These are phyloP conservation scores for Heracleum sosnowskyi DNA, from an alignment of 129 eudicot species.

Conservation along the genomic window DNA sequence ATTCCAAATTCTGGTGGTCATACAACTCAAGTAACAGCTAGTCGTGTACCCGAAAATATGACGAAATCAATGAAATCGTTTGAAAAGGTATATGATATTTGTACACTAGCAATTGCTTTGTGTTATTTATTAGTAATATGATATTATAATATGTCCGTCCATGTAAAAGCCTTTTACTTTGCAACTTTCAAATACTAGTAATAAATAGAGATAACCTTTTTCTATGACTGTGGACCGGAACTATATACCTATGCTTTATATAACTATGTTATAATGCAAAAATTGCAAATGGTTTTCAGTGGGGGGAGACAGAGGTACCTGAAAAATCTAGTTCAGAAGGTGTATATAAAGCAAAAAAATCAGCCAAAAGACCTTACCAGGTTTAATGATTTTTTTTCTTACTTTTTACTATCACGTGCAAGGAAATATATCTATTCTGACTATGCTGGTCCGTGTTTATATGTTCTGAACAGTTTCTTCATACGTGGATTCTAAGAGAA, in stretches of 20 bases:
- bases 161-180: too few species aligned
- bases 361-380: conserved; percentile 29
- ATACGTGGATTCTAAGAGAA: conserved; percentile 56
- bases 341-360: not conserved
- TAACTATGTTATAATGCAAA: too few species aligned
- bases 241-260: too few species aligned
- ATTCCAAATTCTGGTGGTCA: not conserved
- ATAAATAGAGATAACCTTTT: too few species aligned
- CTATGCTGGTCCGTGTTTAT: not conserved
- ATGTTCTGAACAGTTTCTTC: conserved; percentile 41
- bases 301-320: not conserved
- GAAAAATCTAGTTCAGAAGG: not conserved
- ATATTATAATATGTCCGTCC: not conserved
- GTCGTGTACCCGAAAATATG: conserved; percentile 1
- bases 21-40: not conserved
- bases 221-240: too few species aligned
- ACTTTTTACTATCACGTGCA: not conserved
- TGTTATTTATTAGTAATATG: not conserved
- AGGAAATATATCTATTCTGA: not conserved
- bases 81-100: conserved; percentile 10
- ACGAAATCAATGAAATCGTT: conserved; percentile 6
- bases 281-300: not conserved
- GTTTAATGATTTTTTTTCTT: not conserved
- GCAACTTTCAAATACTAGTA: too few species aligned
- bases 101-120: not conserved